Conservation (phyloP, 176 grass and related monocot genomes). For the Phyllostachys edulis region DNA sequence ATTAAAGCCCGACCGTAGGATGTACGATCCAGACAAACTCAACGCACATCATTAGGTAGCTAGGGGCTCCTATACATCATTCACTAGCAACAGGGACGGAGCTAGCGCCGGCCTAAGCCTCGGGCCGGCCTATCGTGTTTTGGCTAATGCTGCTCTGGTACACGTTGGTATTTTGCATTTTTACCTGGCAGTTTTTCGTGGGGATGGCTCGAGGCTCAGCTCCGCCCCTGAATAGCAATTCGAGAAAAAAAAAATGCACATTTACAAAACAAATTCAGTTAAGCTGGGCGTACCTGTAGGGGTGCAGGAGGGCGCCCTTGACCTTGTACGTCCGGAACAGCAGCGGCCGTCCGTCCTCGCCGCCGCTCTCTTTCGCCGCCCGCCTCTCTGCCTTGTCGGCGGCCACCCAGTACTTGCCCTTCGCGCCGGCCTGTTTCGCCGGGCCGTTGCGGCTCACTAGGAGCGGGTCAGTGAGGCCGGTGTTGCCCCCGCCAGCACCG, state of each 20-base stretch:
- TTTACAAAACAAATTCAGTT: background rate
- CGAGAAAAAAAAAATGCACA: background rate
- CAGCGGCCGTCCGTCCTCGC: constrained; percentile 41
- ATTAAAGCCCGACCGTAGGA: background rate
- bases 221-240: no score
- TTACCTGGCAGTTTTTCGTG: no score
- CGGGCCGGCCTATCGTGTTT: no score
- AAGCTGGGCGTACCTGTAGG: constrained; percentile 32
- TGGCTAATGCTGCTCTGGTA: no score
- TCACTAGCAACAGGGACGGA: no score
- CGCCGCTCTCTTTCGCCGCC: constrained; percentile 3
- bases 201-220: no score
- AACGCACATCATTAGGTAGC: background rate
- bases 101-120: no score
- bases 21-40: background rate
- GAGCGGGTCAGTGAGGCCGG: constrained; percentile 22
- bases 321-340: constrained; percentile 46
- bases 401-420: constrained; percentile 38
- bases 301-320: constrained; percentile 32
- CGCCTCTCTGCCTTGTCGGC: constrained; percentile 21
- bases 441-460: background rate
- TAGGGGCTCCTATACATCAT: no score
- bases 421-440: background rate
- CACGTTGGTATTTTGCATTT: no score
- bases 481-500: background rate